phyloP scores from a whole-genome alignment of 352 stramenopile species.

The Elongisporangium anandrum region DNA sequence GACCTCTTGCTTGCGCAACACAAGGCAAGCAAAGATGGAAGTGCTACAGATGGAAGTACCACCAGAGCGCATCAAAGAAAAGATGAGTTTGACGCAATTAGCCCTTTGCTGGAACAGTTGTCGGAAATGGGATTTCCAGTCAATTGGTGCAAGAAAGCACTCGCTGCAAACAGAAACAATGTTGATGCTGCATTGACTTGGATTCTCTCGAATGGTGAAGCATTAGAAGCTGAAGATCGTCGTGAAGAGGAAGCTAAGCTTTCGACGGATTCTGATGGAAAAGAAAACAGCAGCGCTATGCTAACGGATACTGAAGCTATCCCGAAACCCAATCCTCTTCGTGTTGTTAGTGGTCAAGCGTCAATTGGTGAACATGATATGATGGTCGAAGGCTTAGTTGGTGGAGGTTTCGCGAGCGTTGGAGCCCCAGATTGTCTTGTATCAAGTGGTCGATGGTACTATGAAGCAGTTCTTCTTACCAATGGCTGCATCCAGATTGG shows the following conservation, averaged over 20 bases:
- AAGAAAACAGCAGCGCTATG: slow-evolving; percentile 18
- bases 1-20: slow-evolving; percentile 80
- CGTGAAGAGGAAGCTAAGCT: slow-evolving; percentile 76
- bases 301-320: slow-evolving; percentile 12
- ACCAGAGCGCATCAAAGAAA: slow-evolving; percentile 12
- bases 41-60: slow-evolving; percentile 2
- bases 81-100: slow-evolving; percentile 61
- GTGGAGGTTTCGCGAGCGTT: slow-evolving; percentile 83
- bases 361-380: slow-evolving; percentile 81
- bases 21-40: slow-evolving; percentile 46
- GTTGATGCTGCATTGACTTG: slow-evolving; percentile 90
- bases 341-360: slow-evolving; percentile 79
- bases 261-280: slow-evolving; percentile 20
- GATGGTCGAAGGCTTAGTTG: slow-evolving; percentile 82
- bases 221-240: slow-evolving; percentile 83
- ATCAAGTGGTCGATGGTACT: slow-evolving; percentile 83
- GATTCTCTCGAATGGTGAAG: slow-evolving; percentile 90
- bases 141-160: slow-evolving; percentile 90
- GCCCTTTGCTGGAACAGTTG: slow-evolving; percentile 79
- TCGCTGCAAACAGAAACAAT: slow-evolving; percentile 86
- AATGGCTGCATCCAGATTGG: slow-evolving; percentile 94
- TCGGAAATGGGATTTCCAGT: slow-evolving; percentile 92
- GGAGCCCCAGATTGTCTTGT: slow-evolving; percentile 78
- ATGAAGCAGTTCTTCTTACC: slow-evolving; percentile 90
- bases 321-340: slow-evolving; percentile 72